phyloP scores from a whole-genome alignment of 2,329 filamentous ascomycete genomes.

The Clarireedia monteithiana region DNA sequence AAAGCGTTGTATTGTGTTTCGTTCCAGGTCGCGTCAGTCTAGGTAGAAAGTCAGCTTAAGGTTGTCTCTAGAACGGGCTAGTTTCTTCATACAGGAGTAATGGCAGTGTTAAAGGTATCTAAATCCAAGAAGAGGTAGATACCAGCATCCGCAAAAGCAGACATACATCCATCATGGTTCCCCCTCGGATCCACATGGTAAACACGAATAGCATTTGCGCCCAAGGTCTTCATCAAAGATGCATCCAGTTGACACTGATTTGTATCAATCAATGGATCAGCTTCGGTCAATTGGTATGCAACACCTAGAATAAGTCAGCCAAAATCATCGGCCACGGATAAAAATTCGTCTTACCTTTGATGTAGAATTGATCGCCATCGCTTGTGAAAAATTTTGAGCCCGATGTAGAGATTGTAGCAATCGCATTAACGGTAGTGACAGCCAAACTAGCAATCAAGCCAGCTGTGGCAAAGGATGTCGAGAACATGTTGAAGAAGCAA shows the following conservation, averaged over 20 bases:
- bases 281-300: constrained; percentile 56
- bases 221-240: constrained; percentile 68
- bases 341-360: constrained; percentile 55
- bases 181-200: constrained; percentile 73
- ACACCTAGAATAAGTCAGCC: constrained; percentile 45
- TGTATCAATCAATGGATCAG: constrained; percentile 69
- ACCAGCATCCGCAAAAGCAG: constrained; percentile 66
- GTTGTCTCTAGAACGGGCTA: not conserved
- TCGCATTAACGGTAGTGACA: constrained; percentile 24
- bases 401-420: constrained; percentile 45
- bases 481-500: constrained; percentile 18
- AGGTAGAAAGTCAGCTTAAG: constrained; percentile 11
- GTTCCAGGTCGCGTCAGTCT: constrained; percentile 64
- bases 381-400: constrained; percentile 82
- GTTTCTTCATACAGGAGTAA: constrained; percentile 44
- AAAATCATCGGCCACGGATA: not conserved
- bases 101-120: constrained; percentile 65
- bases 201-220: constrained; percentile 76
- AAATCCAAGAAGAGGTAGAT: constrained; percentile 83
- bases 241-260: constrained; percentile 73
- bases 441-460: constrained; percentile 22
- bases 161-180: constrained; percentile 76
- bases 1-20: constrained; percentile 54
- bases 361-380: constrained; percentile 73
- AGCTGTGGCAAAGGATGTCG: constrained; percentile 17